A percentile compares a stretch with the other conserved stretches of the same genome.
These are phyloP conservation scores for Mycogone perniciosa DNA, from an alignment of 2,329 filamentous ascomycete genomes.

Conservation along the genomic window DNA sequence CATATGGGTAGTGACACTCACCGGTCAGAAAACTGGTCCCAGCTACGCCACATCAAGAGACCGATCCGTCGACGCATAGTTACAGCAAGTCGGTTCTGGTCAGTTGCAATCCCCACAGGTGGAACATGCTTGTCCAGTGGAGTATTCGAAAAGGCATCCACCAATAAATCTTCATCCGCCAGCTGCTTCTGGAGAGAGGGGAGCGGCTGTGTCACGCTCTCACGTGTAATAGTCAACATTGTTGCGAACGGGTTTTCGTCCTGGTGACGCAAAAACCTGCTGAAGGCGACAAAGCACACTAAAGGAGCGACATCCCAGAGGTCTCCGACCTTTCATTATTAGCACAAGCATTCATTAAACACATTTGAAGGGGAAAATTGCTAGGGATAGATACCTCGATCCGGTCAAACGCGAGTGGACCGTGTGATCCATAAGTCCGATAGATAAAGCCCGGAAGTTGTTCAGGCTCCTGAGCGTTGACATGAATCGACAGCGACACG, in stretches of 20 bases:
- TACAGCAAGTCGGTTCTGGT: neutral
- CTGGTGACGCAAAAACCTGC: conserved; percentile 17
- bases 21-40: conserved; percentile 19
- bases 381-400: conserved; percentile 13
- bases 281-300: conserved; percentile 4
- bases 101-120: neutral
- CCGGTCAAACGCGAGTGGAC: conserved; percentile 11
- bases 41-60: conserved; percentile 20
- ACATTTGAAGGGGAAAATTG: neutral
- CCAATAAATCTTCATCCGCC: conserved; percentile 6
- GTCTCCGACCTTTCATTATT: conserved; percentile 13
- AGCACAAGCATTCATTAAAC: neutral
- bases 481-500: conserved; percentile 1
- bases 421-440: neutral
- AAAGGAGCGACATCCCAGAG: conserved; percentile 15
- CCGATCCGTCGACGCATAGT: conserved; percentile 16
- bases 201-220: conserved; percentile 6
- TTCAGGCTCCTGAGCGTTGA: neutral
- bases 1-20: conserved; percentile 4
- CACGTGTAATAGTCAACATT: conserved; percentile 16
- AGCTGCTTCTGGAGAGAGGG: neutral
- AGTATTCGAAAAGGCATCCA: neutral
- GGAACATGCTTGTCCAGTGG: conserved; percentile 18
- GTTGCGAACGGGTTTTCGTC: conserved; percentile 22
- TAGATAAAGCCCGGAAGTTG: neutral